Evolutionary conservation across 352 stramenopile genomes (phyloP), one percentile per base, ranked within the genome.

Genomic region (Pythium sukuiense): DNA sequence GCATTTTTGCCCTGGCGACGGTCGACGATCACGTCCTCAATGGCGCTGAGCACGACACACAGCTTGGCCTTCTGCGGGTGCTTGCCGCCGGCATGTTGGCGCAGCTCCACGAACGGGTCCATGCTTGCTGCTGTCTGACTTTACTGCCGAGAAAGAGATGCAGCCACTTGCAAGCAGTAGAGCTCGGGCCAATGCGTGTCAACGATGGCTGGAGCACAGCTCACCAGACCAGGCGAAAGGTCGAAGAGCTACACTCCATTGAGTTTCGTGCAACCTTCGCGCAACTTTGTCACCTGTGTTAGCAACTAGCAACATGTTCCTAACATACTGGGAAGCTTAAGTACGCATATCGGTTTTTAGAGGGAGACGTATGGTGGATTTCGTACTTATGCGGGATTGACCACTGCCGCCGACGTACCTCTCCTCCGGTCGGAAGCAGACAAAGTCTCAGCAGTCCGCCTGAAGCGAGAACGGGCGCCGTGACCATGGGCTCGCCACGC

Each of bases 21-120:
- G 63, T 95, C 87, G 60, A 85, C 77, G 74, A 95, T 95, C 52
- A 95, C 82, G 29, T 95, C 85, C 18, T 77, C 83, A 71, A 93
- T 93, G 60, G 85, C 87, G 61, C 72, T 83, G 24, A 95, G 79
- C 65, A 95, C 85, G 55, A 95, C 81, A 65, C 92, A 93, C 61
- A 93, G 84, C 73, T 87, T 89, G 70, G 79, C 83, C 54, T 95
- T 95, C 61, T 93, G 85, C 59, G 85, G 80, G 73, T 95, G 84
- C 26, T 79, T 76, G 58, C 82, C 76, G 57, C 85, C 82, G 59
- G 82, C 85, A 70, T 95, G 85, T 75, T 88, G 80, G 49, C 85
- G 83, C 74, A 95, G 76, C 74, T 93, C 83, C 35, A 74, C 76
- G 78, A 87, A 95, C 74, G 79, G 79, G 74, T 94, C 83, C 80